phyloP scores from a whole-genome alignment of 73 alveolate genomes.

The Paramecium primaurelia region DNA sequence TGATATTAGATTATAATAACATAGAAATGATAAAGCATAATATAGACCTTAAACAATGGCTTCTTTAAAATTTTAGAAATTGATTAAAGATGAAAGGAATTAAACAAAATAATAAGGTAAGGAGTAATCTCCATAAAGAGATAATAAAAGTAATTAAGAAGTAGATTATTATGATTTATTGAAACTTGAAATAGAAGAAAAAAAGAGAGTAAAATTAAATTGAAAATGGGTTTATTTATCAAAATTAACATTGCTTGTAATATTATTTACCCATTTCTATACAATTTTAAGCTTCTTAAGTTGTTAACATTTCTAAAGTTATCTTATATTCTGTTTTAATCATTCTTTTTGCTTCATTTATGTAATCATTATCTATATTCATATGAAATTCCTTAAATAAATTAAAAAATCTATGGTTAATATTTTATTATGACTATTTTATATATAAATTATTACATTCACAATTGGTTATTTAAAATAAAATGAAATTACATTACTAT shows the following conservation, averaged over 20 bases:
- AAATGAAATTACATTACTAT: background rate
- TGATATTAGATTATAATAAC: conserved; percentile 75
- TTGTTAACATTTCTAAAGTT: background rate
- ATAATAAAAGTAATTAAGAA: background rate
- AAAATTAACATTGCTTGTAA: conserved; percentile 18
- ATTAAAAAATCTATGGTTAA: background rate
- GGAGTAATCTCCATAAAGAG: background rate
- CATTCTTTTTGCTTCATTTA: background rate
- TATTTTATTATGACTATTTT: background rate
- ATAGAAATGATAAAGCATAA: conserved; percentile 4
- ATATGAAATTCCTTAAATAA: background rate
- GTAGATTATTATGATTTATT: background rate
- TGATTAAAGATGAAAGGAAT: conserved; percentile 6
- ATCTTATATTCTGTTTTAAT: background rate
- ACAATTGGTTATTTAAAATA: background rate
- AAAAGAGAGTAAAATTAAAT: background rate
- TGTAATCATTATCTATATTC: background rate
- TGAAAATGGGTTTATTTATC: background rate
- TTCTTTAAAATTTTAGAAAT: background rate
- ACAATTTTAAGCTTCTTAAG: conserved; percentile 1
- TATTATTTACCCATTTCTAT: conserved; percentile 13
- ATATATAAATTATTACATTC: background rate
- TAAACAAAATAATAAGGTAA: background rate
- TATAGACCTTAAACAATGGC: background rate
- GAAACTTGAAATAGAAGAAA: background rate